Percentiles rank a stretch among this genome's conserved stretches.
Conservation (phyloP, 139 green algal species). For the Auxenochlorella pyrenoidosa region DNA sequence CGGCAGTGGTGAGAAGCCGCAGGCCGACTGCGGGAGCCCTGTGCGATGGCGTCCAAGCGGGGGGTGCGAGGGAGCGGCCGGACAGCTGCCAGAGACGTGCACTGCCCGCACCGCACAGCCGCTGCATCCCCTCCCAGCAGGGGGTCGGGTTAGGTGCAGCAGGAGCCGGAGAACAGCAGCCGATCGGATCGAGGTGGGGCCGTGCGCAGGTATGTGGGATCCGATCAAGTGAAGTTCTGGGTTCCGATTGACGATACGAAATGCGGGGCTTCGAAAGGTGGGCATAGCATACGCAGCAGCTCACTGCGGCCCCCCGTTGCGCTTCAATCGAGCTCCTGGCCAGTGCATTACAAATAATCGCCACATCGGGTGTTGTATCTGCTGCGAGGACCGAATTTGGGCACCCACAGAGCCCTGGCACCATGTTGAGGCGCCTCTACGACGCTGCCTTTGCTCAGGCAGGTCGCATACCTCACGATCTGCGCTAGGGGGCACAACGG, state of each 20-base stretch:
- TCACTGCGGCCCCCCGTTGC: neutral
- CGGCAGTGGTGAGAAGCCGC: neutral
- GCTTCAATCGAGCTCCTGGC: too few species aligned
- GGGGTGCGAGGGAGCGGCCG: neutral
- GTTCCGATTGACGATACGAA: too few species aligned
- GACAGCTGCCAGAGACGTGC: neutral
- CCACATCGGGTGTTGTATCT: neutral
- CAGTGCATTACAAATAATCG: neutral
- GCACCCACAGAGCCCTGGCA: neutral
- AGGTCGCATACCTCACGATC: neutral
- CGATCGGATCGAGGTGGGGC: too few species aligned
- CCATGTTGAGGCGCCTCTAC: constrained; percentile 8
- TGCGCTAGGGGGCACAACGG: neutral
- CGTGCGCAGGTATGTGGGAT: too few species aligned
- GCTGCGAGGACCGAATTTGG: neutral
- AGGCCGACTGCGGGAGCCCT: neutral
- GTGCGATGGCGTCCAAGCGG: neutral
- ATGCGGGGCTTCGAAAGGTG: too few species aligned
- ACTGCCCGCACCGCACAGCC: too few species aligned
- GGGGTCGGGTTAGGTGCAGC: too few species aligned
- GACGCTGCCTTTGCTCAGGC: neutral
- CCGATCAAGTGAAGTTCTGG: too few species aligned
- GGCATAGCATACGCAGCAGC: neutral
- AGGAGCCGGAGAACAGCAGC: too few species aligned
- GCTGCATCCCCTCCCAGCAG: too few species aligned